A percentile compares a stretch with the other conserved stretches of the same genome.
phyloP scores from a whole-genome alignment of 2,329 filamentous ascomycete genomes.

The Penicillium sp. region DNA sequence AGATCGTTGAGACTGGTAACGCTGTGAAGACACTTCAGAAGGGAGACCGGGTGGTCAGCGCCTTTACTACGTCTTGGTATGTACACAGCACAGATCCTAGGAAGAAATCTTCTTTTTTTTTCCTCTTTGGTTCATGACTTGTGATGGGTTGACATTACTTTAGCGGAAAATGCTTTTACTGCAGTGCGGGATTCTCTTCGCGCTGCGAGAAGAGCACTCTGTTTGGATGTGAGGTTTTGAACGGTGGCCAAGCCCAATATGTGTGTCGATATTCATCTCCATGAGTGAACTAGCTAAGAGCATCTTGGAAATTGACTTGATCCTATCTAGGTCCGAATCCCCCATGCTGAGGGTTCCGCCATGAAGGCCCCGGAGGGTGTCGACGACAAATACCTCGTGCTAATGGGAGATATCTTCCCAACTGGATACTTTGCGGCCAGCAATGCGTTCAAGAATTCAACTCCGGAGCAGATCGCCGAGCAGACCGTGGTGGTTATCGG shows the following conservation, averaged over 20 bases:
- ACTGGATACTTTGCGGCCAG: constrained; percentile 77
- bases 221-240: constrained; percentile 66
- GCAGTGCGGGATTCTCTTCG: constrained; percentile 70
- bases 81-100: constrained; percentile 25
- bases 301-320: not conserved
- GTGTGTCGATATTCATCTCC: no score
- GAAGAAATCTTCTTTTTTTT: no score
- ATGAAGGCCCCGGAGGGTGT: constrained; percentile 70
- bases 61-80: constrained; percentile 78
- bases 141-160: constrained; percentile 6
- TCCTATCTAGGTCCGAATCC: constrained; percentile 61
- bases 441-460: constrained; percentile 69
- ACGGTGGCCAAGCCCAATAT: constrained; percentile 80
- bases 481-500: constrained; percentile 76
- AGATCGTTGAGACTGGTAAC: constrained; percentile 64
- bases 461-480: constrained; percentile 57
- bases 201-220: constrained; percentile 68
- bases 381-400: constrained; percentile 69
- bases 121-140: no score
- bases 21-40: constrained; percentile 66
- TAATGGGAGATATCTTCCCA: constrained; percentile 94
- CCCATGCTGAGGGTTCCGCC: constrained; percentile 76
- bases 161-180: constrained; percentile 78
- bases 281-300: constrained; percentile 3
- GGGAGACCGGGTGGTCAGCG: constrained; percentile 76